Percentiles rank a stretch among this genome's conserved stretches.
phyloP scores from a whole-genome alignment of 2,329 filamentous ascomycete species.

The Magnaporthales sp. region DNA sequence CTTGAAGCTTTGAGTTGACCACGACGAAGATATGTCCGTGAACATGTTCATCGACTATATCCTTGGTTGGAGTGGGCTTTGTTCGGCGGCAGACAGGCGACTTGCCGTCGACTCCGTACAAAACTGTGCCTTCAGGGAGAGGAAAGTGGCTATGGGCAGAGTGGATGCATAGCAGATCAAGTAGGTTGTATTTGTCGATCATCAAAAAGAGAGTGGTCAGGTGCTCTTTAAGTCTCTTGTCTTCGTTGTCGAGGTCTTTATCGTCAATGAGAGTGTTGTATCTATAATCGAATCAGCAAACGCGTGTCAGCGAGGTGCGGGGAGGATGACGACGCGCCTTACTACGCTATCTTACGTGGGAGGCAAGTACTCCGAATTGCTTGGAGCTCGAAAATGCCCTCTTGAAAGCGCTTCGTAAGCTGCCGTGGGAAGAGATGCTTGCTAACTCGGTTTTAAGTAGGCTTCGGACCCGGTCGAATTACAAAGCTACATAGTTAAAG shows the following conservation, averaged over 20 bases:
- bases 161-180: background rate
- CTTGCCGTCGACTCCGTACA: background rate
- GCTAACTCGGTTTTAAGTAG: too few relatives aligned
- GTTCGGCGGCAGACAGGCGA: background rate
- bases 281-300: background rate
- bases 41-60: background rate
- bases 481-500: too few relatives aligned
- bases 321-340: too few relatives aligned
- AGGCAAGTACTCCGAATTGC: too few relatives aligned
- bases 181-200: background rate
- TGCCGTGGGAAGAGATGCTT: too few relatives aligned
- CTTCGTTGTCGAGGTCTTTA: background rate
- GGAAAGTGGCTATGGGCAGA: background rate
- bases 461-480: too few relatives aligned
- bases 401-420: too few relatives aligned
- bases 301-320: too few relatives aligned
- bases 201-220: background rate
- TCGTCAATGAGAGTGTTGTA: slow-evolving; percentile 1
- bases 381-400: too few relatives aligned
- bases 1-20: background rate
- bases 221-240: background rate
- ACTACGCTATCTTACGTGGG: too few relatives aligned
- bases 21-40: slow-evolving; percentile 3
- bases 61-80: slow-evolving; percentile 1
- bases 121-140: slow-evolving; percentile 1